A percentile compares a stretch with the other conserved stretches of the same genome.
Conservation (phyloP, 305 asterid species). For the Andrographis paniculata region DNA sequence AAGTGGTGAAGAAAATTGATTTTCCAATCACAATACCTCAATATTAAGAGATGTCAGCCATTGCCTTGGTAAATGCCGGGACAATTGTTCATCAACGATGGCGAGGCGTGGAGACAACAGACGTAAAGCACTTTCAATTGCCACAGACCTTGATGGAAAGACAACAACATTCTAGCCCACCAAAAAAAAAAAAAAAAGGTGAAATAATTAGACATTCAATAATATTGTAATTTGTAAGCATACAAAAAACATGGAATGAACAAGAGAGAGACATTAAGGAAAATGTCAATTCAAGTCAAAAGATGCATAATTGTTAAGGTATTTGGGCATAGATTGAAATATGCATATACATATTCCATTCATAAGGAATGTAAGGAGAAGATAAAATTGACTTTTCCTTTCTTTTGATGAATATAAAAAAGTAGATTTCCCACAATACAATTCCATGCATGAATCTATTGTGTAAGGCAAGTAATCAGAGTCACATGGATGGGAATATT, state of each 20-base stretch:
- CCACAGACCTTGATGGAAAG: constrained; percentile 87
- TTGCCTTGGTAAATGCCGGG: constrained; percentile 70
- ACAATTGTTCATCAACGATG: constrained; percentile 80
- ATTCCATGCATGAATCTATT: no score
- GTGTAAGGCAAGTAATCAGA: no score
- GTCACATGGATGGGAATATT: no score
- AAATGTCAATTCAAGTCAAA: background rate
- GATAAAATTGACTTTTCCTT: background rate
- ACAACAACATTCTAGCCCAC: constrained; percentile 61
- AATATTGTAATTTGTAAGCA: background rate
- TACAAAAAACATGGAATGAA: background rate
- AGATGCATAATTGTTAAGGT: background rate
- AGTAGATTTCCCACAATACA: no score
- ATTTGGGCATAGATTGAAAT: no score
- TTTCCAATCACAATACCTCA: constrained; percentile 42
- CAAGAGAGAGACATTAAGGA: background rate
- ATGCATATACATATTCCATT: no score
- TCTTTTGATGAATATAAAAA: background rate
- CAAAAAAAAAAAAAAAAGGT: constrained; percentile 5
- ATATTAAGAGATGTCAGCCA: constrained; percentile 77
- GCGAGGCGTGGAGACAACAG: constrained; percentile 86
- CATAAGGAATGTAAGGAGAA: background rate
- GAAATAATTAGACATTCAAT: constrained; percentile 21
- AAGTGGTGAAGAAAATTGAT: constrained; percentile 12
- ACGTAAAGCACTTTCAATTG: constrained; percentile 81